Evolutionary conservation across 2,329 filamentous ascomycete genomes (phyloP).

Genomic region (Colletotrichum navitas): DNA sequence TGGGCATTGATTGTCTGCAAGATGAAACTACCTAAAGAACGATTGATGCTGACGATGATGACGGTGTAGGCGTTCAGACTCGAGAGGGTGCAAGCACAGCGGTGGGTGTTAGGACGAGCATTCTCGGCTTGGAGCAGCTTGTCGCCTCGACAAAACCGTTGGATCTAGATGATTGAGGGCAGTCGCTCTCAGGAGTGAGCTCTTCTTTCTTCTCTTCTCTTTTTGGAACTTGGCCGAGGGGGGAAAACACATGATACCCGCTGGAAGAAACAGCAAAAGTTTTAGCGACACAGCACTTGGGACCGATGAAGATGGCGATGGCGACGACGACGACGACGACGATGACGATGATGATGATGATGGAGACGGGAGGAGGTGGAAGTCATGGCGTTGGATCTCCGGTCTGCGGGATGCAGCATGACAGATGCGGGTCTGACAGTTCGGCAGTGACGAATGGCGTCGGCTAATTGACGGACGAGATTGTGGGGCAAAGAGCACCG

Average conservation of each 20-base stretch:
- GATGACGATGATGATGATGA: neutral
- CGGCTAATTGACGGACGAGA: neutral
- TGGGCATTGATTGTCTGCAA: neutral
- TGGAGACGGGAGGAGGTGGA: neutral
- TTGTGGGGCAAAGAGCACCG: constrained; percentile 19
- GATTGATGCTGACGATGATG: constrained; percentile 1
- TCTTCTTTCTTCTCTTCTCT: neutral
- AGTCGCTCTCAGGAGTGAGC: neutral
- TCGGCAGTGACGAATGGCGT: neutral
- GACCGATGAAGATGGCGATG: neutral
- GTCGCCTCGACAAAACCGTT: constrained; percentile 31
- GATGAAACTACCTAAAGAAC: neutral
- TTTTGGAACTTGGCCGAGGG: neutral
- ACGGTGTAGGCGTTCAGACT: neutral
- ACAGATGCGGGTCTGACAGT: constrained; percentile 16
- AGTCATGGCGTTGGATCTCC: constrained; percentile 2
- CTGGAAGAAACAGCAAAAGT: neutral
- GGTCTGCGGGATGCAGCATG: constrained; percentile 16
- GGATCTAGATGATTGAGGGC: constrained; percentile 25
- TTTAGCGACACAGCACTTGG: neutral
- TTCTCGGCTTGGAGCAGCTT: constrained; percentile 35
- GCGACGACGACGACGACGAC: neutral
- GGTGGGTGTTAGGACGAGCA: constrained; percentile 28
- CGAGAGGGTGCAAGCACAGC: constrained; percentile 12
- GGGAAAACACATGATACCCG: constrained; percentile 9